phyloP scores from a whole-genome alignment of 1,284 basidiomycete species.

The Tilletia caries region DNA sequence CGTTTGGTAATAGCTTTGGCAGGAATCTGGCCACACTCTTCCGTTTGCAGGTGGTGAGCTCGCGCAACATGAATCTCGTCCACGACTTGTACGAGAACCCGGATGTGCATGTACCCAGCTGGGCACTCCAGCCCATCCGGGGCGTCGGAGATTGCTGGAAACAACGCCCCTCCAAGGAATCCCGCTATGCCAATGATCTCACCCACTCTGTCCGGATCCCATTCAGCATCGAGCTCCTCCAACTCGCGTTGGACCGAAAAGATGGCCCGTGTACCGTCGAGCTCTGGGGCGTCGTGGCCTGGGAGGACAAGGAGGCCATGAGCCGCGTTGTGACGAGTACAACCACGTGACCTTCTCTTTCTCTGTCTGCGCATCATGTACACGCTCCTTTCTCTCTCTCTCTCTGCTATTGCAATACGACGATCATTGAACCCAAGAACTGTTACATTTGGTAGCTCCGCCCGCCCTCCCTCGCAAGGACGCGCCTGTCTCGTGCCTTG shows the following conservation, averaged over 20 bases:
- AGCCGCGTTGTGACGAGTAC: not conserved
- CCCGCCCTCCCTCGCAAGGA: not conserved
- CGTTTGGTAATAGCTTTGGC: too few species aligned
- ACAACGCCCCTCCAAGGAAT: not conserved
- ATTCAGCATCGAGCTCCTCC: not conserved
- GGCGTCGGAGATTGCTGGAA: not conserved
- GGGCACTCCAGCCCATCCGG: not conserved
- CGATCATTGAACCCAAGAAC: not conserved
- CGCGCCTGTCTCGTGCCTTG: not conserved
- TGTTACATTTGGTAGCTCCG: not conserved
- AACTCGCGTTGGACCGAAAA: not conserved
- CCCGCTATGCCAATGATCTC: not conserved
- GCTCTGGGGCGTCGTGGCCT: constrained; percentile 2
- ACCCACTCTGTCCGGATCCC: not conserved
- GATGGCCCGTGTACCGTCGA: not conserved
- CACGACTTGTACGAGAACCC: not conserved
- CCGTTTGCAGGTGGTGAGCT: too few species aligned
- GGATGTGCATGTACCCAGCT: not conserved
- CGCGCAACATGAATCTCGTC: not conserved
- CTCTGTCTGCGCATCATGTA: too few species aligned
- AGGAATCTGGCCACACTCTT: too few species aligned
- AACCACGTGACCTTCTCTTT: too few species aligned
- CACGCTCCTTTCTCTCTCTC: too few species aligned
- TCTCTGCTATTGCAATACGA: not conserved
- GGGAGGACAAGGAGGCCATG: not conserved